These are phyloP conservation scores for Pseudogymnoascus sp. DNA, from an alignment of 2,329 filamentous ascomycete genomes.

Conservation along the genomic window DNA sequence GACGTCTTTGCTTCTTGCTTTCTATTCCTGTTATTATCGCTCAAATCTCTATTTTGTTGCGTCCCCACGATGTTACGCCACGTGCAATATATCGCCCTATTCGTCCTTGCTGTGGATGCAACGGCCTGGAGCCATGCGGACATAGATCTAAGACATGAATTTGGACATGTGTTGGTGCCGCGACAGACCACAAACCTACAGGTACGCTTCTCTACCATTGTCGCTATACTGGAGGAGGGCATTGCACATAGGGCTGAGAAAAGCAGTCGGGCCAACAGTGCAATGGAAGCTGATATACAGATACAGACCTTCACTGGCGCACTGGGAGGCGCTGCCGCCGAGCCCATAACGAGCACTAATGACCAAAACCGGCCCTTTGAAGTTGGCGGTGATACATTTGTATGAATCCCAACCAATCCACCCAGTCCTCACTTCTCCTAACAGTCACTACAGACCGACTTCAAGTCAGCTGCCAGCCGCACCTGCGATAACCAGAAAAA, in stretches of 20 bases:
- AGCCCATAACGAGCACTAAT: slow-evolving; percentile 34
- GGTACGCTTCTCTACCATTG: neutral
- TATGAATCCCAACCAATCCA: slow-evolving; percentile 17
- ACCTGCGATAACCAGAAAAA: slow-evolving; percentile 45
- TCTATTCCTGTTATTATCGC: neutral
- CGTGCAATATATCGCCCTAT: slow-evolving; percentile 1
- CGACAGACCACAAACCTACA: neutral
- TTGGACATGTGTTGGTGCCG: neutral
- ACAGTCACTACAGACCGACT: slow-evolving; percentile 32
- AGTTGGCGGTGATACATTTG: slow-evolving; percentile 39
- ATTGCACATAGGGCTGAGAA: neutral
- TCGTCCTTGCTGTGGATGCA: neutral
- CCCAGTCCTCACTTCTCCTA: neutral
- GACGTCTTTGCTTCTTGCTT: neutral
- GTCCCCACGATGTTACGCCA: neutral
- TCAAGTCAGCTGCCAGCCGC: slow-evolving; percentile 34
- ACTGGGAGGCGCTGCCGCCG: slow-evolving; percentile 31
- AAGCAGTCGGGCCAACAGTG: neutral
- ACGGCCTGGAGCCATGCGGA: slow-evolving; percentile 4
- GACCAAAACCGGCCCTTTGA: slow-evolving; percentile 35
- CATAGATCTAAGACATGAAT: neutral
- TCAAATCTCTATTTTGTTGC: neutral
- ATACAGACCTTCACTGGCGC: slow-evolving; percentile 36
- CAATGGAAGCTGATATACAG: neutral
- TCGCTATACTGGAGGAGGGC: neutral